phyloP scores from a whole-genome alignment of 1,284 basidiomycete genomes.

The Melampsora larici-populina region DNA sequence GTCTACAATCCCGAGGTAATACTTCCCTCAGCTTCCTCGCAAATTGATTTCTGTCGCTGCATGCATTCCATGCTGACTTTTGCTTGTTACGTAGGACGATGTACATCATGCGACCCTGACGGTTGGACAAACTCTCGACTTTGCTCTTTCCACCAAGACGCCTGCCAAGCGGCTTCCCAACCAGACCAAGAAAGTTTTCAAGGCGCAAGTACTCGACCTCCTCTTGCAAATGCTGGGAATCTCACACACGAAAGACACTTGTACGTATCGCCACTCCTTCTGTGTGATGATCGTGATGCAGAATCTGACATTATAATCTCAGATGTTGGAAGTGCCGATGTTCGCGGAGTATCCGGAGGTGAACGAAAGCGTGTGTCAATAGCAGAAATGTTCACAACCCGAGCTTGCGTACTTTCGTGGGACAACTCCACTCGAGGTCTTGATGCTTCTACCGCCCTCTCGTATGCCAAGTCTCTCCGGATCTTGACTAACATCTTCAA shows the following conservation, averaged over 20 bases:
- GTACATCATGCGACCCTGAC: conserved; percentile 64
- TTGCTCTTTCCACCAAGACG: conserved; percentile 59
- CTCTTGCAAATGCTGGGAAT: conserved; percentile 60
- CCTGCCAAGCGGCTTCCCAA: conserved; percentile 60
- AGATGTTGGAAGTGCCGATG: conserved; percentile 57
- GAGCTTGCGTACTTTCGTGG: conserved; percentile 51
- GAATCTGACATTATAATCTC: conserved; percentile 47
- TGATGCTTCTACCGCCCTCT: conserved; percentile 62
- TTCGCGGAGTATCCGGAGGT: conserved; percentile 63
- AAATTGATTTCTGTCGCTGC: too few relatives aligned
- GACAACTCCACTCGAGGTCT: conserved; percentile 70
- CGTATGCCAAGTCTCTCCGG: conserved; percentile 62
- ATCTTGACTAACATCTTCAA: conserved; percentile 60
- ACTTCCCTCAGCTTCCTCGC: too few relatives aligned
- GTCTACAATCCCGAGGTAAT: not conserved
- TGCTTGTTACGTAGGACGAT: conserved; percentile 64
- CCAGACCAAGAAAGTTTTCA: conserved; percentile 56
- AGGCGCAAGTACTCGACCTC: conserved; percentile 60
- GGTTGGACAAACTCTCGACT: conserved; percentile 62
- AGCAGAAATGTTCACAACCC: conserved; percentile 60
- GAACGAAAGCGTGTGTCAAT: conserved; percentile 64
- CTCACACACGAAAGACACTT: conserved; percentile 36
- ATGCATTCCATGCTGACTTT: too few relatives aligned
- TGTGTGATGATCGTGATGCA: too few relatives aligned
- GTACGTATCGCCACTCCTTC: too few relatives aligned